phyloP scores from a whole-genome alignment of 208 protist genomes.

The Leishmania tropica region DNA sequence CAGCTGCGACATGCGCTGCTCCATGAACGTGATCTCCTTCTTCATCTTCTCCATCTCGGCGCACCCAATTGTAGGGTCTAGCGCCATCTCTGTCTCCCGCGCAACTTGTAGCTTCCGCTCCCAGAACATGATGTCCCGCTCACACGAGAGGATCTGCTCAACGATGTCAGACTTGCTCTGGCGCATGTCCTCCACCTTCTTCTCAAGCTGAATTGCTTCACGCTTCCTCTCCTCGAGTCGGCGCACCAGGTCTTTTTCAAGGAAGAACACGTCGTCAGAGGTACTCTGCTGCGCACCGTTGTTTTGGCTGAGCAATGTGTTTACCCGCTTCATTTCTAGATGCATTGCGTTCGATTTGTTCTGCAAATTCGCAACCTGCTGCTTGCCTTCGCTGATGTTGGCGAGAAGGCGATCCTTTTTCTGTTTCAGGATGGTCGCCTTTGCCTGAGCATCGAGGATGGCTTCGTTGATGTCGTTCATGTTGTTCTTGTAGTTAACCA shows the following conservation, averaged over 20 bases:
- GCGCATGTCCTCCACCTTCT: slow-evolving; percentile 82
- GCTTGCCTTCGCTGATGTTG: slow-evolving; percentile 71
- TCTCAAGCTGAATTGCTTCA: slow-evolving; percentile 89
- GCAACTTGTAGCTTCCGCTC: slow-evolving; percentile 96
- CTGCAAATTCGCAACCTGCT: slow-evolving; percentile 78
- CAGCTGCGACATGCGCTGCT: slow-evolving; percentile 90
- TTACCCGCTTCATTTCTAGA: slow-evolving; percentile 94
- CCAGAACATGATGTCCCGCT: slow-evolving; percentile 96
- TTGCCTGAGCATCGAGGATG: slow-evolving; percentile 87
- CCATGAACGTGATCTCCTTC: slow-evolving; percentile 95
- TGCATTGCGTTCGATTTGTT: slow-evolving; percentile 91
- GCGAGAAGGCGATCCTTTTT: slow-evolving; percentile 86
- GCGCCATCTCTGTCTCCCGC: slow-evolving; percentile 95
- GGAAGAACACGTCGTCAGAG: slow-evolving; percentile 89
- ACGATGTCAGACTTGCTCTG: slow-evolving; percentile 81
- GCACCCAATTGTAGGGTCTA: slow-evolving; percentile 94
- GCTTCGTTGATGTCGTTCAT: slow-evolving; percentile 86
- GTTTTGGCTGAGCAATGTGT: slow-evolving; percentile 91
- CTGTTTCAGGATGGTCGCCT: slow-evolving; percentile 91
- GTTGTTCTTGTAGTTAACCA: slow-evolving; percentile 93
- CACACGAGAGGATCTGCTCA: slow-evolving; percentile 90
- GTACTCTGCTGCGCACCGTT: slow-evolving; percentile 67
- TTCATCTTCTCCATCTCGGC: slow-evolving; percentile 96
- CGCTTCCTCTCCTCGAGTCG: slow-evolving; percentile 91
- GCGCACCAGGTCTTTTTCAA: slow-evolving; percentile 92